Base-by-base conservation (phyloP, 2,329 filamentous ascomycete species). In the Fusarium piperis region DNA sequence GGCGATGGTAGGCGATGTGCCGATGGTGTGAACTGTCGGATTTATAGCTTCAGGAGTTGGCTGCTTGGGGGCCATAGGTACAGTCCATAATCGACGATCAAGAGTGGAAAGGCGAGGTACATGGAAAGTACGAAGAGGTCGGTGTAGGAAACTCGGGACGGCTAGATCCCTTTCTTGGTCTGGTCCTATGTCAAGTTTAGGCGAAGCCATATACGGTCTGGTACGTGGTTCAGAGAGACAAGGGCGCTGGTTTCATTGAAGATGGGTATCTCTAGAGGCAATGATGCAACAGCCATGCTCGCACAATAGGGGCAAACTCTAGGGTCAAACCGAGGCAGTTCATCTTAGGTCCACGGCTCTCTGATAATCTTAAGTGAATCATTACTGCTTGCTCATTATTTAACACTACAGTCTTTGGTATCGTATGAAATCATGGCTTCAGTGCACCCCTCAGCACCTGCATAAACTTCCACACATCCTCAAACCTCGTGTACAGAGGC, bases 401-500 rank as follows among this genome's bases (percentile, higher is more conserved):
- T 36, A 46, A 41, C 41, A 48, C 62, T 61, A 32, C 28, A 59
- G 28, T 63, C 38, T 51, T 58, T 20, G 52, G 48, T 38, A 30
- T 16, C 38, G 12, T 35, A 15, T 13, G 13, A 36, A 28, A 18
- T 32, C 72, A 77, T 58, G 78, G 52, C 23, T 72, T 73, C 65
- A 83, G 67, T 8, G 81, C 79, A 1, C 71, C 72, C 38, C 79
- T 75, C 53, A 87, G 59, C 4, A 83, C 78, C 68, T 84, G 79
- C 79, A 86, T 84, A 62, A 85, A 86, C 52, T 73, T 81, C 81
- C 81, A 86, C 8, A 94, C 90, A 74, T 97, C 94, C 65, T 86
- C 85, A 78, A 93, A 97, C 0, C 88, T 90, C 76, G 95, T 95
- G 81, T 97, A 97, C 72, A 97, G 80, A 10, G 94, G 94, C 44